Evolutionary conservation across 257 asterid genomes (phyloP), one percentile per base, ranked within the genome.

Genomic region (Marsdenia floribunda): DNA sequence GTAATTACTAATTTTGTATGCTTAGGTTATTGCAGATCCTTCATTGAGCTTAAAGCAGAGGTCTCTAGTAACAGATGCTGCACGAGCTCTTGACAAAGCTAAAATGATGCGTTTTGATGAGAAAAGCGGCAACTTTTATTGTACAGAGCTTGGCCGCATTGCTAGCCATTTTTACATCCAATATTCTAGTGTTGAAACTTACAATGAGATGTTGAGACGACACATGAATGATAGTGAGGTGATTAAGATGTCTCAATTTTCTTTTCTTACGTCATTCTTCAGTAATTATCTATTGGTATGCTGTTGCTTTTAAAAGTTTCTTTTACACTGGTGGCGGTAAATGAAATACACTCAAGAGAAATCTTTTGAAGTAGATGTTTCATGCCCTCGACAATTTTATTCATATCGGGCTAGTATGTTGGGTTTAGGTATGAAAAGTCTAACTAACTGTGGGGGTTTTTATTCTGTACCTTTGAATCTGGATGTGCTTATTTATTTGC

Each of bases 101-200:
- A 94, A 94, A 88, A 94, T 94, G 99, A 90, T 94, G 99, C 99
- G 99, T 63, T 94, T 92, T 73, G 99, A 94, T 85, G 99, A 94
- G 86, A 94, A 94, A 86, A 94, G 99, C 78, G 99, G 99, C 83
- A 94, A 94, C 82, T 92, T 94, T 68, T 94, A 90, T 73, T 92
- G 97, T 83, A 92, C 99, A 13, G 99, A 94, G 88, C 99, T 94
- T 80, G 99, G 99, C 67, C 99, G 99, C 74, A 94, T 94, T 61
- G 99, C 99, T 54, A 94, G 99, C 84, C 99, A 94, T 86, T 94
- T 94, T 81, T 94, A 94, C 80, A 94, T 94, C 81, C 99, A 89
- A 19, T 94, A 94, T 83, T 89, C 97, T 77, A 94, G 99, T 82
- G 99, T 94, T 70, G 99, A 94, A 82, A 90, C 97, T 44, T 94